A percentile compares a stretch with the other conserved stretches of the same genome.
Evolutionary conservation across 352 stramenopile species (phyloP).

Genomic region (Phytophthora hybrid): DNA sequence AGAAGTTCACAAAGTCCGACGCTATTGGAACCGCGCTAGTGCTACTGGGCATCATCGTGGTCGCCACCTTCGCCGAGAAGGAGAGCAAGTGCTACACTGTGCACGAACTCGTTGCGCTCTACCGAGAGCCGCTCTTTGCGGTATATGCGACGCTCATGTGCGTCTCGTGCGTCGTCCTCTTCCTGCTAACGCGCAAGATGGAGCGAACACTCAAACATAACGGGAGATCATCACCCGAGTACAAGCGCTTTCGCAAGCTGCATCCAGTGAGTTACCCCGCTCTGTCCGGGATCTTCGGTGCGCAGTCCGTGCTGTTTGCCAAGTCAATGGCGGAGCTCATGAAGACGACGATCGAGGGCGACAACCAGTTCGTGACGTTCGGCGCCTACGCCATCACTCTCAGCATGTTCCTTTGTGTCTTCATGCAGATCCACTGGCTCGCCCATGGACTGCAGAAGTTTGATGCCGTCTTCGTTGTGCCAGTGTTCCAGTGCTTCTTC

Average conservation of each 20-base stretch:
- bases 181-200: slow-evolving; percentile 52
- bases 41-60: slow-evolving; percentile 76
- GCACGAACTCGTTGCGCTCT: slow-evolving; percentile 74
- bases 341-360: slow-evolving; percentile 78
- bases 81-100: slow-evolving; percentile 81
- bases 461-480: slow-evolving; percentile 89
- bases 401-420: slow-evolving; percentile 82
- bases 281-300: slow-evolving; percentile 79
- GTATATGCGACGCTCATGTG: slow-evolving; percentile 71
- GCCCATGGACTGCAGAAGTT: slow-evolving; percentile 84
- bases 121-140: slow-evolving; percentile 66
- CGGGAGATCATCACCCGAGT: slow-evolving; percentile 53
- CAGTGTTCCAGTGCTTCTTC: slow-evolving; percentile 91
- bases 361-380: slow-evolving; percentile 74
- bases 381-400: slow-evolving; percentile 86
- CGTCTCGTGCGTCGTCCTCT: slow-evolving; percentile 48
- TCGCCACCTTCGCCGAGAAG: slow-evolving; percentile 84
- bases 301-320: slow-evolving; percentile 84
- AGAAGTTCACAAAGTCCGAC: slow-evolving; percentile 74
- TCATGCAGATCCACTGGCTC: slow-evolving; percentile 91
- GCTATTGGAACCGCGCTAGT: slow-evolving; percentile 74
- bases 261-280: slow-evolving; percentile 79
- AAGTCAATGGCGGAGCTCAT: slow-evolving; percentile 87
- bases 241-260: slow-evolving; percentile 63
- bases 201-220: slow-evolving; percentile 49